Conservation (phyloP, 345 rosid genomes). For the Punica granatum region DNA sequence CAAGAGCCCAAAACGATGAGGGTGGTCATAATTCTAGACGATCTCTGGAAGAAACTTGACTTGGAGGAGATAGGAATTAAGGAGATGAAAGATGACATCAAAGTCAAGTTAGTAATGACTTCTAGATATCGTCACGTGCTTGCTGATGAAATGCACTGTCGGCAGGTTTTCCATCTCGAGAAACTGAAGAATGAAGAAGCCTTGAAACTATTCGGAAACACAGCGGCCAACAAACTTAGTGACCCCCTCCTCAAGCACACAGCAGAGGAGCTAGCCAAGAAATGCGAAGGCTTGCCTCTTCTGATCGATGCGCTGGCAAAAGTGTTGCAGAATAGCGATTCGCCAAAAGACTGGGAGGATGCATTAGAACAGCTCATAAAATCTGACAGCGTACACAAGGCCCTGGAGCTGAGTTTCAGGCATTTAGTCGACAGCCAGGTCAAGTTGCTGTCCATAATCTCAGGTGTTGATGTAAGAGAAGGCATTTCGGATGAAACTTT, state of each 20-base stretch:
- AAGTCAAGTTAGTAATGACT: background rate
- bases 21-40: slow-evolving; percentile 1
- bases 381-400: rapidly evolving
- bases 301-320: background rate
- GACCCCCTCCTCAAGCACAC: background rate
- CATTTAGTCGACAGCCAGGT: background rate
- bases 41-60: background rate
- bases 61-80: background rate
- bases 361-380: background rate
- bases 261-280: background rate
- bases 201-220: background rate
- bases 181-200: background rate
- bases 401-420: background rate
- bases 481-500: rapidly evolving
- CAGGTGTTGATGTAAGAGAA: background rate
- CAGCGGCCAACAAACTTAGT: background rate
- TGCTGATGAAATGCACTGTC: background rate
- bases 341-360: background rate
- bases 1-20: too few relatives aligned
- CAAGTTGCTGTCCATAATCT: background rate
- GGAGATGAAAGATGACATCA: too few relatives aligned
- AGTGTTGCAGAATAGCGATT: background rate
- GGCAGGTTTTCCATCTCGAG: background rate
- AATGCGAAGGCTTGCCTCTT: slow-evolving; percentile 4
- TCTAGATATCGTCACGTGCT: background rate